These are phyloP conservation scores for Suillus hirtellus DNA, from an alignment of 768 basidiomycete species.

Conservation along the genomic window DNA sequence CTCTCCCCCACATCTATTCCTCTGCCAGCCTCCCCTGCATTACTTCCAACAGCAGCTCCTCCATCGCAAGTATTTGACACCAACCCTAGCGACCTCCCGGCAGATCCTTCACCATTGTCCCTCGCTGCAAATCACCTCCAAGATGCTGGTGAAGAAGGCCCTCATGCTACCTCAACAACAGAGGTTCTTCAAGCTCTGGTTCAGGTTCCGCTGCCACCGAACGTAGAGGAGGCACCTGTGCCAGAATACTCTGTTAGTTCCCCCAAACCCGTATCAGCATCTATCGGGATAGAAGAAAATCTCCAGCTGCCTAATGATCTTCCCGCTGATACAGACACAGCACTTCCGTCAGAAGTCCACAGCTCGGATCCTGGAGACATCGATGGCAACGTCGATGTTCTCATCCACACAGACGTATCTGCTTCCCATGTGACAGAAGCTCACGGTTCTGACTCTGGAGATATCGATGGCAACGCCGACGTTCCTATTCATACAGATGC, in stretches of 20 bases:
- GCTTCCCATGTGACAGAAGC: background rate
- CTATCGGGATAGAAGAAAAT: background rate
- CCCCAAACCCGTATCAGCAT: background rate
- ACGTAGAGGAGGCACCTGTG: too few species aligned
- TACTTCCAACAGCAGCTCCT: constrained; percentile 7
- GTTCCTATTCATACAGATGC: background rate
- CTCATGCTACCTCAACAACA: background rate
- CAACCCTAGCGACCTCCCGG: background rate
- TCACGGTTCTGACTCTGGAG: background rate
- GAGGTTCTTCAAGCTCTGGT: background rate
- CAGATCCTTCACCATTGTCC: background rate
- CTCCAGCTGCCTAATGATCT: background rate
- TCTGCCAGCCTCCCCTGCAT: constrained; percentile 42
- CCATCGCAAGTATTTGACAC: background rate
- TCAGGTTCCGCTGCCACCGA: background rate
- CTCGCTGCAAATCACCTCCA: background rate
- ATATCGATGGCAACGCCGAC: background rate
- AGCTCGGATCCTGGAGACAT: background rate
- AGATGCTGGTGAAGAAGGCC: background rate
- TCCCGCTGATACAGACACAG: background rate
- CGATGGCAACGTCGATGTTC: background rate
- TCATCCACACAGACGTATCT: background rate
- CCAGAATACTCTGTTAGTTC: background rate
- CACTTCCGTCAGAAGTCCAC: background rate
- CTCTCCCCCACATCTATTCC: constrained; percentile 46